Conservation (phyloP, 495 filamentous ascomycete species). For the Cladorrhinum samala region DNA sequence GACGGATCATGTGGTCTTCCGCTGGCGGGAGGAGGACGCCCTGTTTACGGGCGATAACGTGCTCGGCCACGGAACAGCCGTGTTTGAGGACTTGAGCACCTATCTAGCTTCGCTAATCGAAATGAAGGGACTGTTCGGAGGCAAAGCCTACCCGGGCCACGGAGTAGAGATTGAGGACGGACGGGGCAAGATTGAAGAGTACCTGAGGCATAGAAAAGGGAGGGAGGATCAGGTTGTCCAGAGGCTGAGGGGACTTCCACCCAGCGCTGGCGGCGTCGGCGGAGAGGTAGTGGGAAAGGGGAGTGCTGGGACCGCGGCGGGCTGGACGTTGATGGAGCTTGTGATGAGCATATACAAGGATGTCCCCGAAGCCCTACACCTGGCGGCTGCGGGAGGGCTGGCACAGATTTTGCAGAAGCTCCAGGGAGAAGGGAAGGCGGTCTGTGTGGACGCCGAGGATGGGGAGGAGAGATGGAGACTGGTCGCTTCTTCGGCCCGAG, state of each 20-base stretch:
- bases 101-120: constrained; percentile 69
- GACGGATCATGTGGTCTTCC: constrained; percentile 72
- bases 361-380: constrained; percentile 67
- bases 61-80: constrained; percentile 85
- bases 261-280: constrained; percentile 25
- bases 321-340: constrained; percentile 69
- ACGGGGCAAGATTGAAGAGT: constrained; percentile 61
- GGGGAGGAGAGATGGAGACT: constrained; percentile 49
- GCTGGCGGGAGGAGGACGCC: constrained; percentile 69
- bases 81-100: constrained; percentile 73
- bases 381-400: constrained; percentile 64
- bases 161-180: constrained; percentile 68
- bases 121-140: constrained; percentile 56
- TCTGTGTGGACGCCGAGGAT: constrained; percentile 31
- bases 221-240: constrained; percentile 77
- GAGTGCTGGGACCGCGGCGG: constrained; percentile 53
- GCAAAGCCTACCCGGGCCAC: constrained; percentile 74
- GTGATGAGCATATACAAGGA: constrained; percentile 81
- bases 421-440: constrained; percentile 56
- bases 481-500: constrained; percentile 22
- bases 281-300: constrained; percentile 46
- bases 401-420: constrained; percentile 65
- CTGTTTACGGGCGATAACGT: constrained; percentile 96
- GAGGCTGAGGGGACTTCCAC: constrained; percentile 45
- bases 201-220: constrained; percentile 71